Conservation (phyloP, 2,329 filamentous ascomycete species). For the Penicillium thymicola region DNA sequence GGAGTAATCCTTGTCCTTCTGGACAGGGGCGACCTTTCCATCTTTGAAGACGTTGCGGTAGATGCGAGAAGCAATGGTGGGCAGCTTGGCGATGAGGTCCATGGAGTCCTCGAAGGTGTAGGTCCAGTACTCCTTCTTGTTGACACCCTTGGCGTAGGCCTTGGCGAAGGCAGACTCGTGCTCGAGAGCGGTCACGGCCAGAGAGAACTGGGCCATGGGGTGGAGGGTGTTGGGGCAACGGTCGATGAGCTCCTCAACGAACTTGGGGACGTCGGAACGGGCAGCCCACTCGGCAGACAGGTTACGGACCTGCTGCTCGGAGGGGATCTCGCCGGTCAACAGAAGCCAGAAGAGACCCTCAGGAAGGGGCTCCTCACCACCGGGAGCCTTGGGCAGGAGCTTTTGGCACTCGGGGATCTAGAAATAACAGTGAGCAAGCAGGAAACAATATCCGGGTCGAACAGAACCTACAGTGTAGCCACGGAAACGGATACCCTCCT, state of each 20-base stretch:
- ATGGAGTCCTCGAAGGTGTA: slow-evolving; percentile 99
- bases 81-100: slow-evolving; percentile 99
- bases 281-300: slow-evolving; percentile 99
- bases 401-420: slow-evolving; percentile 97
- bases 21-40: slow-evolving; percentile 90
- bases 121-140: slow-evolving; percentile 99
- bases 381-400: slow-evolving; percentile 92
- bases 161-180: slow-evolving; percentile 97
- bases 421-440: slow-evolving; percentile 18
- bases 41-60: slow-evolving; percentile 99
- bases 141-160: slow-evolving; percentile 97
- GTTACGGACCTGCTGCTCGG: slow-evolving; percentile 96
- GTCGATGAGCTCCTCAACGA: slow-evolving; percentile 99
- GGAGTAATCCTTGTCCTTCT: slow-evolving; percentile 99
- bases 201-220: slow-evolving; percentile 99
- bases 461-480: slow-evolving; percentile 71
- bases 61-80: slow-evolving; percentile 95
- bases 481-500: slow-evolving; percentile 99
- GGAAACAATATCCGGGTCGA: background rate
- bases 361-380: slow-evolving; percentile 93
- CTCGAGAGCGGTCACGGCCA: slow-evolving; percentile 96
- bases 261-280: slow-evolving; percentile 94
- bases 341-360: slow-evolving; percentile 99
- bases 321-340: slow-evolving; percentile 94
- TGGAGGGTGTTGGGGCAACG: slow-evolving; percentile 98